Base-by-base conservation (phyloP, 805 yeast species). In the Yarrowia yakushimensis region DNA sequence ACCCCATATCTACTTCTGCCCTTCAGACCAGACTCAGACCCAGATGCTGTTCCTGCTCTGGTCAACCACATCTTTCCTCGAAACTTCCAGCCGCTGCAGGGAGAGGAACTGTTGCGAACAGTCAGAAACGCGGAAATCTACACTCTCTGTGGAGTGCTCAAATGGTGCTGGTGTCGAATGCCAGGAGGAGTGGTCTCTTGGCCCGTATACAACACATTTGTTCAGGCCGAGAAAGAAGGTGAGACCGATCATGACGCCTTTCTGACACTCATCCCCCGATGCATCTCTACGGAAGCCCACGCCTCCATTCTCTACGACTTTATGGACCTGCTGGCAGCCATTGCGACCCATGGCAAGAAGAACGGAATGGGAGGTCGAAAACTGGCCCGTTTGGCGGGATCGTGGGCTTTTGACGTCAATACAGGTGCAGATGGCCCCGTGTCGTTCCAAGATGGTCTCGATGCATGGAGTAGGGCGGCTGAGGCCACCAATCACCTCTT, bases 231-330 rank as follows among this genome's bases (percentile, higher is more conserved):
- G 67, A 77, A 81, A 22, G 76, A 81, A 55, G 96, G 90, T 70
- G 66, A 67, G 43, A 78, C 78, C 39, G 85, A 84, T 62, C 82
- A 84, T 1, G 82, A 81, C 65, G 89, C 96, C 0, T 91, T 91
- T 70, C 74, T 88, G 45, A 86, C 86, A 57, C 82, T 87, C 63
- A 88, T 91, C 90, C 97, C 97, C 1, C 85, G 84, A 65, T 88
- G 96, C 73, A 77, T 90, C 22, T 81, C 87, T 2, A 85, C 94
- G 0, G 90, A 94, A 1, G 86, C 93, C 5, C 97, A 90, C 74
- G 96, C 96, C 0, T 86, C 94, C 1, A 89, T 92, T 4, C 93
- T 89, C 4, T 89, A 88, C 72, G 96, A 89, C 71, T 92, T 90
- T 69, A 81, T 90, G 68, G 97, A 91, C 70, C 78, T 91, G 34